A percentile compares a stretch with the other conserved stretches of the same genome.
phyloP scores from a whole-genome alignment of 1,139 yeast genomes.

The Yamadazyma aaseri region DNA sequence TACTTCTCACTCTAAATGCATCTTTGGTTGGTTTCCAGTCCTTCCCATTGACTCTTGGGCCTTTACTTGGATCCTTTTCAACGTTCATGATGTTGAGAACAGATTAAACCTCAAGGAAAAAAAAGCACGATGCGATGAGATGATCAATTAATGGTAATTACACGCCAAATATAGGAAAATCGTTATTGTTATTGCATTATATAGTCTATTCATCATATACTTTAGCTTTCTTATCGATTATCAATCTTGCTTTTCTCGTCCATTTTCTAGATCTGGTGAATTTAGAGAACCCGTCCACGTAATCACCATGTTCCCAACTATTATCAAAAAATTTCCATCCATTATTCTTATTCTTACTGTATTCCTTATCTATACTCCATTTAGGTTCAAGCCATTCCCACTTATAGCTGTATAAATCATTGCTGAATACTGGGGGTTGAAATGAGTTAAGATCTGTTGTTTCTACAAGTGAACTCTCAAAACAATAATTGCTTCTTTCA shows the following conservation, averaged over 20 bases:
- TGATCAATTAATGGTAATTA: too few species aligned
- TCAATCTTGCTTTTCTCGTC: conserved; percentile 47
- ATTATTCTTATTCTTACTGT: conserved; percentile 33
- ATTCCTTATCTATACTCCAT: conserved; percentile 48
- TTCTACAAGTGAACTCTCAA: conserved; percentile 35
- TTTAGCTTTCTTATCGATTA: conserved; percentile 40
- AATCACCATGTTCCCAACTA: conserved; percentile 46
- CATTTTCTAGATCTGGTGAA: conserved; percentile 54
- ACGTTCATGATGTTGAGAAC: neutral
- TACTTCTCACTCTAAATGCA: conserved; percentile 45
- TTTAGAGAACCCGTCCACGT: conserved; percentile 46
- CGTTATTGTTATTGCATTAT: neutral
- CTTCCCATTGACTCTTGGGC: conserved; percentile 52
- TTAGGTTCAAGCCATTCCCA: conserved; percentile 58
- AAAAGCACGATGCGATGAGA: neutral
- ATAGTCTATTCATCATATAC: conserved; percentile 21
- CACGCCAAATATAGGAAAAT: neutral
- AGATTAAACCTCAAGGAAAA: neutral
- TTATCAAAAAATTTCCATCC: conserved; percentile 59
- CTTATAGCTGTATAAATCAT: conserved; percentile 38
- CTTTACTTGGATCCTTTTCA: conserved; percentile 26
- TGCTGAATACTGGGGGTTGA: conserved; percentile 48
- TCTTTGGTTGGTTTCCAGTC: conserved; percentile 56
- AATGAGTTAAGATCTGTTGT: conserved; percentile 37
- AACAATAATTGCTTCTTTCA: conserved; percentile 51